These are phyloP conservation scores for Aureobasidium lini DNA, from an alignment of 2,329 filamentous ascomycete genomes.

Conservation along the genomic window DNA sequence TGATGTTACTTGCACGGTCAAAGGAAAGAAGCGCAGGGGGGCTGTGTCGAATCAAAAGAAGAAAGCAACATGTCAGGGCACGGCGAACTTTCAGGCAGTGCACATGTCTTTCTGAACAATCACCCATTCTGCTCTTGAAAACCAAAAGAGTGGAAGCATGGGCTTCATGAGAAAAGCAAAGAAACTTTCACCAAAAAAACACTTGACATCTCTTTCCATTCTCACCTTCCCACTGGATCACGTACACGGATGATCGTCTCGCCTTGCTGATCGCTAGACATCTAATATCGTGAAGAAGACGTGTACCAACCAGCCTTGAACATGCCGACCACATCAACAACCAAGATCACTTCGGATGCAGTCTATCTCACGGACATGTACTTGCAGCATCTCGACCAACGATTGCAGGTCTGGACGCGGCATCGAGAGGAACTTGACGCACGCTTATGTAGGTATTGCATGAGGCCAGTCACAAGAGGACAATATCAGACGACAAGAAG, in stretches of 20 bases:
- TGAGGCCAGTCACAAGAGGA: background rate
- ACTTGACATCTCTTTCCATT: background rate
- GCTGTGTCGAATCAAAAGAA: background rate
- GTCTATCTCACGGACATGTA: background rate
- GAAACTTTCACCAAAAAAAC: conserved; percentile 14
- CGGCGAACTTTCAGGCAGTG: conserved; percentile 5
- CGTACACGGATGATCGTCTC: background rate
- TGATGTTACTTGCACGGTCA: conserved; percentile 11
- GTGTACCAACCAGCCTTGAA: background rate
- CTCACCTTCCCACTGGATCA: background rate
- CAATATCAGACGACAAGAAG: background rate
- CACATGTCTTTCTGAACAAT: conserved; percentile 6
- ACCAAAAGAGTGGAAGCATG: conserved; percentile 8
- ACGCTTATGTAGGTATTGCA: conserved; percentile 9
- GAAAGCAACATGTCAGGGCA: conserved; percentile 10
- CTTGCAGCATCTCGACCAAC: background rate
- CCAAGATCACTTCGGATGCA: background rate
- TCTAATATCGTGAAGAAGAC: background rate
- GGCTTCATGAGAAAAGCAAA: conserved; percentile 13
- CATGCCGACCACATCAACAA: background rate
- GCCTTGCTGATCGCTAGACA: background rate
- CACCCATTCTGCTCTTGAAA: conserved; percentile 5
- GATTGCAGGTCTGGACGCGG: background rate
- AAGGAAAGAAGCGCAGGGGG: conserved; percentile 7
- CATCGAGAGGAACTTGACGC: background rate